These are phyloP conservation scores for Crithidia mellificae DNA, from an alignment of 208 protist species.

Conservation along the genomic window DNA sequence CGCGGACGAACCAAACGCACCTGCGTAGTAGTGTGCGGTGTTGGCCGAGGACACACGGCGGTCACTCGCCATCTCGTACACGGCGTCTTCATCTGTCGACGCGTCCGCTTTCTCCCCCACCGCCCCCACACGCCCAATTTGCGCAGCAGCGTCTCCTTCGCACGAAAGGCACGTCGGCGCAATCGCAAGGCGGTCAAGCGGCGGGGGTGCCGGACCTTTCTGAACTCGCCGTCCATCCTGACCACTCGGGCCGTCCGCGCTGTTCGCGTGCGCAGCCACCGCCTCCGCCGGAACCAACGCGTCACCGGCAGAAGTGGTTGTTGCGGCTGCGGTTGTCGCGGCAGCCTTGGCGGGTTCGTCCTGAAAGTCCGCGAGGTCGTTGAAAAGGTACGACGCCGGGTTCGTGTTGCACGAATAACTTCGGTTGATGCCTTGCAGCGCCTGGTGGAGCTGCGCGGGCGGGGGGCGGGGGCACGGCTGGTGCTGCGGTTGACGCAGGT, in stretches of 20 bases:
- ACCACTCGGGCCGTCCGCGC: too few species aligned
- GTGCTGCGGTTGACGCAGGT: neutral
- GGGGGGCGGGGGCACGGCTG: neutral
- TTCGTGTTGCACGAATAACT: constrained; percentile 9
- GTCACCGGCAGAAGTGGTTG: too few species aligned
- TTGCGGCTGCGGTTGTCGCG: too few species aligned
- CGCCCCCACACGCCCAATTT: too few species aligned
- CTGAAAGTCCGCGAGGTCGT: neutral
- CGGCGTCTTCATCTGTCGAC: neutral
- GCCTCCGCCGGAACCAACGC: too few species aligned
- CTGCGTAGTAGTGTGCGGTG: neutral
- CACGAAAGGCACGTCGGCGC: neutral
- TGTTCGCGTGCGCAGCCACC: too few species aligned
- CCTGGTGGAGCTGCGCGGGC: neutral
- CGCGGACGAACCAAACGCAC: too few species aligned
- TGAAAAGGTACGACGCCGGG: neutral
- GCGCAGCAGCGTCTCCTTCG: neutral
- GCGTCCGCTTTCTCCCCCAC: neutral
- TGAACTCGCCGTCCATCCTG: too few species aligned
- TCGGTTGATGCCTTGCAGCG: neutral
- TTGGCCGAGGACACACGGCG: neutral
- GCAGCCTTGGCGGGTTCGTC: too few species aligned
- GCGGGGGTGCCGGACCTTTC: neutral
- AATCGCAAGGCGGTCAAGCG: neutral
- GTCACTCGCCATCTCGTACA: too few species aligned